A percentile compares a stretch with the other conserved stretches of the same genome.
phyloP scores from a whole-genome alignment of 768 basidiomycete species.

The Glaciozyma antarctica region DNA sequence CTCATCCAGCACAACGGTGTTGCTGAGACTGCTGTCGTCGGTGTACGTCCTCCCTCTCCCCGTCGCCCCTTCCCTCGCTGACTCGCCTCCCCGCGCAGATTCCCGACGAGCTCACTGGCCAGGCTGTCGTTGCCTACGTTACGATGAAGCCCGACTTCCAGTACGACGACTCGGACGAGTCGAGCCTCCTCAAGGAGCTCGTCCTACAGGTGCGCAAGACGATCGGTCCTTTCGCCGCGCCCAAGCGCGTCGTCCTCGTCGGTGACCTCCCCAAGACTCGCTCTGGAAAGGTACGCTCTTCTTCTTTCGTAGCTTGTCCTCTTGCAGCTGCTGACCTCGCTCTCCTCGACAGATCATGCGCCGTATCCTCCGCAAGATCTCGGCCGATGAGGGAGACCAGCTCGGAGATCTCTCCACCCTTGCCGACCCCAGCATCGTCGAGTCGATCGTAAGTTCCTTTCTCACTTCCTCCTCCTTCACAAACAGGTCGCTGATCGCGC shows the following conservation, averaged over 20 bases:
- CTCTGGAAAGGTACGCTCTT: slow-evolving; percentile 60
- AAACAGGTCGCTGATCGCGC: background rate
- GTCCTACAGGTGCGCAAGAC: slow-evolving; percentile 91
- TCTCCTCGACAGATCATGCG: slow-evolving; percentile 65
- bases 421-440: slow-evolving; percentile 78
- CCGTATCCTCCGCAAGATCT: slow-evolving; percentile 91
- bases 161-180: slow-evolving; percentile 61
- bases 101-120: slow-evolving; percentile 78
- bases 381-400: slow-evolving; percentile 86
- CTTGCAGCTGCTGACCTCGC: background rate
- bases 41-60: slow-evolving; percentile 60
- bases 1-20: slow-evolving; percentile 90
- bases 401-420: slow-evolving; percentile 89
- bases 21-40: slow-evolving; percentile 91
- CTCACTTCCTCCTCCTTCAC: too few relatives aligned
- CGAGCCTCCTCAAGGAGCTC: slow-evolving; percentile 69
- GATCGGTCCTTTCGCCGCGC: slow-evolving; percentile 94
- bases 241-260: slow-evolving; percentile 62
- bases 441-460: slow-evolving; percentile 48
- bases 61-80: background rate
- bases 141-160: slow-evolving; percentile 90
- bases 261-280: slow-evolving; percentile 84
- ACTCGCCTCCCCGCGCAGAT: background rate
- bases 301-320: background rate
- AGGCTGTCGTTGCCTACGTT: slow-evolving; percentile 89